phyloP scores from a whole-genome alignment of 495 filamentous ascomycete species.

The Penicillium macrosclerotiorum region DNA sequence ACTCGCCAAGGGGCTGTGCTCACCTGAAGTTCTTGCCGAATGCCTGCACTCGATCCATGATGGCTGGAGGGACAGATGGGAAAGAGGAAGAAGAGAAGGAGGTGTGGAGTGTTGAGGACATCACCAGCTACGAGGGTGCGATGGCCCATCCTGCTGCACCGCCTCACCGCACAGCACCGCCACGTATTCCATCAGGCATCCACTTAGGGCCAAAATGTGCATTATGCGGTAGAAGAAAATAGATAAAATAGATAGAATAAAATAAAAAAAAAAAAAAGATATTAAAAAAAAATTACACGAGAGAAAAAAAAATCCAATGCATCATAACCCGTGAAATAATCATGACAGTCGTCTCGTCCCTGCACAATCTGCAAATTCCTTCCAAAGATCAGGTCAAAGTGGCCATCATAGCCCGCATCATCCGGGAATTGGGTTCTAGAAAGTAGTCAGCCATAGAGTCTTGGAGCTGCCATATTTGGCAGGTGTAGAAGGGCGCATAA shows the following conservation, averaged over 20 bases:
- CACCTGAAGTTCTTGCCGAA: slow-evolving; percentile 75
- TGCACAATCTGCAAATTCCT: slow-evolving; percentile 1
- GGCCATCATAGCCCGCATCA: slow-evolving; percentile 72
- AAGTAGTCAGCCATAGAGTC: slow-evolving; percentile 3
- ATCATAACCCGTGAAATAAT: slow-evolving; percentile 10
- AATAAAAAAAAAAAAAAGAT: slow-evolving; percentile 2
- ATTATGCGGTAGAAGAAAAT: not conserved
- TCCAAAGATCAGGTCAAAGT: slow-evolving; percentile 60
- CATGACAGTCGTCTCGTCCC: slow-evolving; percentile 8
- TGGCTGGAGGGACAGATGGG: slow-evolving; percentile 9
- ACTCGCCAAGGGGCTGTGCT: slow-evolving; percentile 25
- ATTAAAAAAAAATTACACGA: slow-evolving; percentile 3
- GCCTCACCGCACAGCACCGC: slow-evolving; percentile 29
- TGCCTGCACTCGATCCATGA: slow-evolving; percentile 70
- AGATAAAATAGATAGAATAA: not conserved
- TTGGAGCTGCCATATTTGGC: too few relatives aligned
- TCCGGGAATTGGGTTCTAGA: slow-evolving; percentile 56
- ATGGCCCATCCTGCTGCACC: slow-evolving; percentile 22
- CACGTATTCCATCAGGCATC: slow-evolving; percentile 21
- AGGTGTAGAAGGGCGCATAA: too few relatives aligned
- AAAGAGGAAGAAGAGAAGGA: slow-evolving; percentile 3
- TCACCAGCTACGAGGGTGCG: slow-evolving; percentile 16
- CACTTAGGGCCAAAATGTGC: not conserved
- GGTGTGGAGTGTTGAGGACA: slow-evolving; percentile 6
- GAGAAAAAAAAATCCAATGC: not conserved